phyloP scores from a whole-genome alignment of 805 yeast species.

The Ogataea zsoltii region DNA sequence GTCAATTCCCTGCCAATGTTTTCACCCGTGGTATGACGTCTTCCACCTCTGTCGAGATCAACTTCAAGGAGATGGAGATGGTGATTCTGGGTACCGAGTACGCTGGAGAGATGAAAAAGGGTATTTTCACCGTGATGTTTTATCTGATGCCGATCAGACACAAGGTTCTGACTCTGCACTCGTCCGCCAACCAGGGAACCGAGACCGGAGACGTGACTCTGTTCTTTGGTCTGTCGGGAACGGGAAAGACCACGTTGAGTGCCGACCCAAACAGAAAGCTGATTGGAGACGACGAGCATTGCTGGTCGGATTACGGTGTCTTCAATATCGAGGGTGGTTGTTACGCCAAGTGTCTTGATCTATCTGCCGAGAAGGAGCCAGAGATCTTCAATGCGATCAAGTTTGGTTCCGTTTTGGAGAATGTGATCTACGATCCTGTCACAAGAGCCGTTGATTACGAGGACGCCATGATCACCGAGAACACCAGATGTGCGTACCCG shows the following conservation, averaged over 20 bases:
- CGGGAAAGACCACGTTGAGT: conserved; percentile 96
- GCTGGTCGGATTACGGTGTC: conserved; percentile 98
- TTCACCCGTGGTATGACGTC: conserved; percentile 98
- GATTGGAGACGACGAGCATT: conserved; percentile 99
- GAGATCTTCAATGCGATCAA: conserved; percentile 94
- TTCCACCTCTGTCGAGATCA: conserved; percentile 91
- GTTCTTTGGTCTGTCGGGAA: conserved; percentile 96
- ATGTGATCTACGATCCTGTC: conserved; percentile 78
- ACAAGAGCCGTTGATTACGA: conserved; percentile 85
- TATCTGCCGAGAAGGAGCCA: conserved; percentile 91
- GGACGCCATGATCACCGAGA: conserved; percentile 84
- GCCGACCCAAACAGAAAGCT: conserved; percentile 93
- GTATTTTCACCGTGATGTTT: conserved; percentile 98
- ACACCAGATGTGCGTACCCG: conserved; percentile 98
- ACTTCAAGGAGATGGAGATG: conserved; percentile 98
- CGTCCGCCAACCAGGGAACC: conserved; percentile 90
- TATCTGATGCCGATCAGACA: conserved; percentile 96
- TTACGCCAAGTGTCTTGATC: conserved; percentile 94
- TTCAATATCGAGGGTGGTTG: conserved; percentile 99
- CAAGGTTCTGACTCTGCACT: conserved; percentile 89
- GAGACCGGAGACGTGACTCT: conserved; percentile 83
- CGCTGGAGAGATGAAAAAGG: conserved; percentile 99
- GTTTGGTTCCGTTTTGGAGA: conserved; percentile 93
- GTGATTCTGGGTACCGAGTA: conserved; percentile 97
- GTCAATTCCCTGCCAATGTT: conserved; percentile 97